Evolutionary conservation across 352 stramenopile species (phyloP).

Genomic region (Phytophthora chlamydospora): DNA sequence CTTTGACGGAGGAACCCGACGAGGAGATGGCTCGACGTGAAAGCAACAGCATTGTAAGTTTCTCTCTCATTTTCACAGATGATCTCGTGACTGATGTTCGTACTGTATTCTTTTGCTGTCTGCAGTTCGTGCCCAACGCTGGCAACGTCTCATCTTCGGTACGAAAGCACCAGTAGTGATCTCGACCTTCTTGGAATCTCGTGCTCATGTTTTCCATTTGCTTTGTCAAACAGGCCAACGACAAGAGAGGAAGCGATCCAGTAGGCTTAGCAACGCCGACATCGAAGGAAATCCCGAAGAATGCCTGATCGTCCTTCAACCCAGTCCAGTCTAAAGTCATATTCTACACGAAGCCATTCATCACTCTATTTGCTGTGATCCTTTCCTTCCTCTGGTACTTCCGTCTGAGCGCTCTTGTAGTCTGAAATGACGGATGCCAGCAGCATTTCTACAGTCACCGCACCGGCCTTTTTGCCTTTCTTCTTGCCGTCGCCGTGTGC

Average conservation of each 20-base stretch:
- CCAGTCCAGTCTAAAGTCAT: constrained; percentile 14
- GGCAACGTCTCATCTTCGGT: constrained; percentile 11
- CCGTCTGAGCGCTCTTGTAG: constrained; percentile 60
- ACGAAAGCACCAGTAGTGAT: neutral
- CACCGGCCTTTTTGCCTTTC: constrained; percentile 36
- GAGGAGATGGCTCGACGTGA: constrained; percentile 67
- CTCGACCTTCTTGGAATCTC: neutral
- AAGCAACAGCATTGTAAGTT: constrained; percentile 54
- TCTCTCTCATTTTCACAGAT: neutral
- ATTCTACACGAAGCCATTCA: constrained; percentile 23
- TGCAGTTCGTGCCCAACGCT: constrained; percentile 32
- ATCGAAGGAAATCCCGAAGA: constrained; percentile 7
- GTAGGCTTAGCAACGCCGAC: neutral
- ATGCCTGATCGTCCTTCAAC: constrained; percentile 1
- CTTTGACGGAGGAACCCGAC: constrained; percentile 64
- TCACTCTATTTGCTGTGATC: constrained; percentile 18
- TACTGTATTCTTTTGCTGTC: neutral
- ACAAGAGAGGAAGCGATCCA: constrained; percentile 22
- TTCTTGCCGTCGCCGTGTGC: constrained; percentile 47
- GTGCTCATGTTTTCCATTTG: neutral
- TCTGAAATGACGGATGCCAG: constrained; percentile 77
- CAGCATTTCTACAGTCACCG: constrained; percentile 82
- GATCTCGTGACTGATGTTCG: constrained; percentile 4
- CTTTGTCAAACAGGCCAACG: constrained; percentile 14
- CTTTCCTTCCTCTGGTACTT: constrained; percentile 28